Conservation (phyloP, 805 yeast species). For the Pichia phayaonensis region DNA sequence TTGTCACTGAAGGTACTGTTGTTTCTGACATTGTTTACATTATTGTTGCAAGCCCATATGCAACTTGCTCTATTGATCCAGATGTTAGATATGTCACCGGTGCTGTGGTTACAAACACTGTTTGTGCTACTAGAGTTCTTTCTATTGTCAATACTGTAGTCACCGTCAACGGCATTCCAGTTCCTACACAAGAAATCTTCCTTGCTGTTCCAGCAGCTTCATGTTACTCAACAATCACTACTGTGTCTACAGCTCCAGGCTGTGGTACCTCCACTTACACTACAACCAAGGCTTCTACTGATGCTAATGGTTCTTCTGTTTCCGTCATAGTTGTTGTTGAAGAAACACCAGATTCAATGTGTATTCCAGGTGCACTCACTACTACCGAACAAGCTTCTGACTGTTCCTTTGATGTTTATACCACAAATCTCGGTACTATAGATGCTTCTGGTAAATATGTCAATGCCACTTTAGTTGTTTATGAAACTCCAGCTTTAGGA, state of each 20-base stretch:
- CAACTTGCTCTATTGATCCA: not conserved
- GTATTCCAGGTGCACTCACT: not conserved
- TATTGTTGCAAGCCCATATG: not conserved
- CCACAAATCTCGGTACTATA: not conserved
- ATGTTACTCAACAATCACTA: not conserved
- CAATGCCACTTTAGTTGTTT: conserved; percentile 2
- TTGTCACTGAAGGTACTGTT: not conserved
- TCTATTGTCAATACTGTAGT: not conserved
- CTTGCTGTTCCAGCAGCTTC: not conserved
- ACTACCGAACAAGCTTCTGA: conserved; percentile 1
- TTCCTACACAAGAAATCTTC: not conserved
- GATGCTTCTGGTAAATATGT: conserved; percentile 1
- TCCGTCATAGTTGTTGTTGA: not conserved
- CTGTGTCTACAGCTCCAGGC: not conserved
- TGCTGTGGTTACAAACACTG: not conserved
- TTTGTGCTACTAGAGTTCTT: not conserved
- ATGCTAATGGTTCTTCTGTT: not conserved
- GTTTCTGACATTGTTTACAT: not conserved
- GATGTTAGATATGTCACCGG: not conserved
- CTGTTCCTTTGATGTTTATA: not conserved
- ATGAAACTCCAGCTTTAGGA: conserved; percentile 3
- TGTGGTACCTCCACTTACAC: conserved; percentile 5
- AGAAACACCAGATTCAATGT: conserved; percentile 5
- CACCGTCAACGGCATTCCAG: not conserved
- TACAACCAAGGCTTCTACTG: not conserved